Percentiles rank a stretch among this genome's conserved stretches.
Conservation (phyloP, 2,329 filamentous ascomycete species). For the Paramyrothecium roridum region DNA sequence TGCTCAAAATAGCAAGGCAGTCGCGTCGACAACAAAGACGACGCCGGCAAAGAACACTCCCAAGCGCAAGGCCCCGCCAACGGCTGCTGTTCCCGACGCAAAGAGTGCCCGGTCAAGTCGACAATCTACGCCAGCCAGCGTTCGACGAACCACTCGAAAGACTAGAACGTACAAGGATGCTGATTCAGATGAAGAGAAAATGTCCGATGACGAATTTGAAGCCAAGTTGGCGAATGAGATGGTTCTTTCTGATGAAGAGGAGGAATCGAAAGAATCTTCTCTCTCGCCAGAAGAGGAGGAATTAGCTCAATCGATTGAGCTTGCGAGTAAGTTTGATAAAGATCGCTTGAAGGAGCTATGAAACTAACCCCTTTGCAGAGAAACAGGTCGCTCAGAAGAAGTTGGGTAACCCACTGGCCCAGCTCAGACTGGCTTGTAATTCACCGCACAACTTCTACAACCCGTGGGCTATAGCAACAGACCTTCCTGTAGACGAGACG, state of each 20-base stretch:
- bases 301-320: conserved; percentile 64
- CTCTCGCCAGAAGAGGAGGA: conserved; percentile 59
- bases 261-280: conserved; percentile 17
- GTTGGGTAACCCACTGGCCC: conserved; percentile 87
- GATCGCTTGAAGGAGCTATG: neutral
- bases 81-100: conserved; percentile 28
- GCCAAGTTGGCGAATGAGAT: conserved; percentile 67
- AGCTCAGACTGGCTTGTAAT: conserved; percentile 88
- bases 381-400: conserved; percentile 89
- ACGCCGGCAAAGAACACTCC: conserved; percentile 13
- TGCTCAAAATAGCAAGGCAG: conserved; percentile 17
- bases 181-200: conserved; percentile 55
- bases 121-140: conserved; percentile 67
- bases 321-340: conserved; percentile 62
- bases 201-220: conserved; percentile 85
- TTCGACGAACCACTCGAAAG: conserved; percentile 34
- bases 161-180: conserved; percentile 53
- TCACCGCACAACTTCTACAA: conserved; percentile 96
- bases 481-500: conserved; percentile 67
- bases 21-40: conserved; percentile 9
- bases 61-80: conserved; percentile 30
- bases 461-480: conserved; percentile 67
- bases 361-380: conserved; percentile 41
- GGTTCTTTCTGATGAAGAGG: conserved; percentile 34
- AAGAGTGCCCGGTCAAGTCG: conserved; percentile 77